Evolutionary conservation across 2,329 filamentous ascomycete species (phyloP).

Genomic region (Dichotomopilus funicola): DNA sequence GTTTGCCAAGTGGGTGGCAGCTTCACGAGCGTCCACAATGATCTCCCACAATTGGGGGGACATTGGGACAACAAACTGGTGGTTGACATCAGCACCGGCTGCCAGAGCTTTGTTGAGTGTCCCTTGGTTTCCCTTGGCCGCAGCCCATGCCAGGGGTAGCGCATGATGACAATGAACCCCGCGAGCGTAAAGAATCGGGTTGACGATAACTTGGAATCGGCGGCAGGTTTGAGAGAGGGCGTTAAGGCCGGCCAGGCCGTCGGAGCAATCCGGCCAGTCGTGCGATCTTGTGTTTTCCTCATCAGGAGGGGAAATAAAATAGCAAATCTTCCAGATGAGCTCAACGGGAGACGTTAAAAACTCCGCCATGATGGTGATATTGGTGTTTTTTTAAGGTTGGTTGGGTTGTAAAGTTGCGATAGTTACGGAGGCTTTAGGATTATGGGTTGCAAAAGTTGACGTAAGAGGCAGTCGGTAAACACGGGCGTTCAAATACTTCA

Average conservation of each 20-base stretch:
- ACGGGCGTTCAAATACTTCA: too few relatives aligned
- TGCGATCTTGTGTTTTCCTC: too few relatives aligned
- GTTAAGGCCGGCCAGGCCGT: not conserved
- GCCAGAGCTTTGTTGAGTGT: conserved; percentile 17
- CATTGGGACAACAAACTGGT: conserved; percentile 1
- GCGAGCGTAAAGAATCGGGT: conserved; percentile 17
- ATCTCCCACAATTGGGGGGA: not conserved
- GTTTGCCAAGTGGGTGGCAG: not conserved
- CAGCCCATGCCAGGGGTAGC: conserved; percentile 18
- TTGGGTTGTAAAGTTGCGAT: too few relatives aligned
- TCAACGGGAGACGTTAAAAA: too few relatives aligned
- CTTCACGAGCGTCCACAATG: not conserved
- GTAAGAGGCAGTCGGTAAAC: too few relatives aligned
- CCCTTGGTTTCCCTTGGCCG: conserved; percentile 3
- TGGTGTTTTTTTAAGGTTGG: too few relatives aligned
- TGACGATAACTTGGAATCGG: conserved; percentile 9
- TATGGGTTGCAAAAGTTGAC: too few relatives aligned
- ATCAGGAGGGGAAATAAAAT: too few relatives aligned
- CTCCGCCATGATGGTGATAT: too few relatives aligned
- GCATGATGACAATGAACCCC: conserved; percentile 1
- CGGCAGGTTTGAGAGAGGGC: conserved; percentile 13
- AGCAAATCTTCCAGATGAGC: too few relatives aligned
- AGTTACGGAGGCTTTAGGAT: too few relatives aligned
- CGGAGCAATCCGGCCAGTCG: not conserved
- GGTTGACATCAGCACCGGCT: conserved; percentile 16